Percentiles rank a stretch among this genome's conserved stretches.
Evolutionary conservation across 2,329 filamentous ascomycete genomes (phyloP).

Genomic region (Acarospora socialis): DNA sequence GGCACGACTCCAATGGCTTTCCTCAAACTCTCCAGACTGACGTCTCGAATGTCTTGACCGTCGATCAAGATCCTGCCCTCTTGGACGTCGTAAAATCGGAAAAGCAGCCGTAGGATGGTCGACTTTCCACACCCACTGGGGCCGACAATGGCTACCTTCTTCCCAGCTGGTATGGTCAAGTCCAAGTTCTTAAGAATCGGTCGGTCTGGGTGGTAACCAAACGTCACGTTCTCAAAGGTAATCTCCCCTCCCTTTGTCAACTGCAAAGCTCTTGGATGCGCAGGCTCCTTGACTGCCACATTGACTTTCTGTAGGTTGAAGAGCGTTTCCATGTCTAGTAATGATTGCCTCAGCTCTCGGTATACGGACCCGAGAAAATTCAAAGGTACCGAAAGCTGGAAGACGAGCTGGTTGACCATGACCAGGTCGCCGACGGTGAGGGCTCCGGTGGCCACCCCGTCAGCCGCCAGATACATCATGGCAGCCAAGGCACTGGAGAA

Average conservation of each 20-base stretch:
- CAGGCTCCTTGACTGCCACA: constrained; percentile 64
- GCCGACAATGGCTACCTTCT: constrained; percentile 91
- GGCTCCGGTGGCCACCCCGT: constrained; percentile 67
- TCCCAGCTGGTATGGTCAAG: constrained; percentile 83
- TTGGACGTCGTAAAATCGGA: constrained; percentile 88
- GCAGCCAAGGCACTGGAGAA: constrained; percentile 85
- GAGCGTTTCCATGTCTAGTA: constrained; percentile 96
- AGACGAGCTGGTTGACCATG: constrained; percentile 98
- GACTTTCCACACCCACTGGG: constrained; percentile 95
- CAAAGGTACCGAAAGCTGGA: constrained; percentile 89
- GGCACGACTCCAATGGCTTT: constrained; percentile 86
- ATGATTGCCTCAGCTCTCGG: constrained; percentile 81
- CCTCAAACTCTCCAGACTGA: constrained; percentile 69
- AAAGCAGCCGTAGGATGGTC: constrained; percentile 77
- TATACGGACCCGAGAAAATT: constrained; percentile 99
- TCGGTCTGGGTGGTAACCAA: constrained; percentile 77
- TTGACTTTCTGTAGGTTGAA: constrained; percentile 98
- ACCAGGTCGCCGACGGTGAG: constrained; percentile 92
- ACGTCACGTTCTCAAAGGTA: constrained; percentile 84
- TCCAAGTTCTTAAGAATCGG: constrained; percentile 75
- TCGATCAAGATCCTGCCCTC: constrained; percentile 78
- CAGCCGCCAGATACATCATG: constrained; percentile 96
- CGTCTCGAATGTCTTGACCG: constrained; percentile 75
- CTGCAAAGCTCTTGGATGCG: constrained; percentile 56
- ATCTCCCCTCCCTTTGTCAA: constrained; percentile 75